Conservation (phyloP, 495 filamentous ascomycete species). For the Friedmanniomyces simplex region DNA sequence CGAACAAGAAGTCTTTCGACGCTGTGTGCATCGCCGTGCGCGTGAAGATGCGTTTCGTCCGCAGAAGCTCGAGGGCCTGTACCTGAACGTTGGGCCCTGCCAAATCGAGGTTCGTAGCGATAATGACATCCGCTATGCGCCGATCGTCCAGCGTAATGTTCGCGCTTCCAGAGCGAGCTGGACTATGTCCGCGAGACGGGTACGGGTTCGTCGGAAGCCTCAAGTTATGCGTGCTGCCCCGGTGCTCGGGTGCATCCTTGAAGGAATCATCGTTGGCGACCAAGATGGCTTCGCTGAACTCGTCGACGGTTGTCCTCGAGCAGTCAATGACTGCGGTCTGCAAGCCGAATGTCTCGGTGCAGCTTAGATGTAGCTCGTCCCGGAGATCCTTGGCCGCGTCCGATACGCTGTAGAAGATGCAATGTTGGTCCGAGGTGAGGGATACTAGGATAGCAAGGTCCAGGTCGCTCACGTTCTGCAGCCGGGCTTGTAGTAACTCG, state of each 20-base stretch:
- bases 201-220: not conserved
- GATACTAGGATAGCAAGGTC: conserved; percentile 79
- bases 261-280: conserved; percentile 24
- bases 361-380: conserved; percentile 39
- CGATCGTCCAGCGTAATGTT: conserved; percentile 31
- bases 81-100: conserved; percentile 67
- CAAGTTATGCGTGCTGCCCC: not conserved
- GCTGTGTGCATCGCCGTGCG: conserved; percentile 59
- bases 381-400: conserved; percentile 34
- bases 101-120: conserved; percentile 67
- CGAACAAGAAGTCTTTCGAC: conserved; percentile 70
- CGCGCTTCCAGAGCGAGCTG: conserved; percentile 19
- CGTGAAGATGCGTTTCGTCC: conserved; percentile 64
- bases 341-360: conserved; percentile 60
- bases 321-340: conserved; percentile 58
- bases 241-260: not conserved
- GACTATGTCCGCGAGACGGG: conserved; percentile 6
- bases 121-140: conserved; percentile 65
- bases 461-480: conserved; percentile 71
- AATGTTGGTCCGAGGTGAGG: conserved; percentile 71
- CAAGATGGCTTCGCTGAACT: conserved; percentile 62
- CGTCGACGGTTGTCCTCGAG: conserved; percentile 64
- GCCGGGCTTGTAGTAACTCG: conserved; percentile 34
- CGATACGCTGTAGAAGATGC: conserved; percentile 65
- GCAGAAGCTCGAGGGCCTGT: conserved; percentile 77